These are phyloP conservation scores for Cryptococcus sp. DNA, from an alignment of 1,284 basidiomycete genomes.

Conservation along the genomic window DNA sequence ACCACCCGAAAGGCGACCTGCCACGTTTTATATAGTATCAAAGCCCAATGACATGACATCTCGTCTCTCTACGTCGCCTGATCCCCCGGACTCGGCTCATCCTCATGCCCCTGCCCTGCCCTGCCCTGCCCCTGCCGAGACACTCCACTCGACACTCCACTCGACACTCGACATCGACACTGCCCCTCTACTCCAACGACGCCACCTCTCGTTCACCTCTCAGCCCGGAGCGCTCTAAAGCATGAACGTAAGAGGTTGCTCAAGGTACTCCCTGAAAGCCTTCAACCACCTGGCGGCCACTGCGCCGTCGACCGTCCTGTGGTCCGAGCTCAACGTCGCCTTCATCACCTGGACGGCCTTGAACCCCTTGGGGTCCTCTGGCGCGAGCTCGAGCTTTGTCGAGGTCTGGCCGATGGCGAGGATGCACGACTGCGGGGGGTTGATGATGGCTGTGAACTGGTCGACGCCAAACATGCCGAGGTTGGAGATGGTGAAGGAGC, in stretches of 20 bases:
- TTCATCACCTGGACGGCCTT: slow-evolving; percentile 92
- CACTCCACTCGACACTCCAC: too few species aligned
- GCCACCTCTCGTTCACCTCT: neutral
- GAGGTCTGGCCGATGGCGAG: slow-evolving; percentile 90
- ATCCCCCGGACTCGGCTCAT: too few species aligned
- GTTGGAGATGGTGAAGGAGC: slow-evolving; percentile 98
- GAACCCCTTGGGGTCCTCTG: slow-evolving; percentile 87
- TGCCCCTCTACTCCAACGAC: too few species aligned
- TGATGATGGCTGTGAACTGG: slow-evolving; percentile 99
- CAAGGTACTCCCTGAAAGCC: slow-evolving; percentile 94
- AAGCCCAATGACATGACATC: too few species aligned
- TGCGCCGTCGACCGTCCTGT: slow-evolving; percentile 91
- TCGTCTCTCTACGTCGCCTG: too few species aligned
- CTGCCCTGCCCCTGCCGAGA: too few species aligned
- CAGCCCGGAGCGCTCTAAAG: slow-evolving; percentile 53
- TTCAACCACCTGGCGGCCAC: slow-evolving; percentile 84
- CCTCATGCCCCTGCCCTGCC: too few species aligned
- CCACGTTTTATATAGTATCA: too few species aligned
- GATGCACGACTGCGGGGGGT: slow-evolving; percentile 96
- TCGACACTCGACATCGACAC: too few species aligned
- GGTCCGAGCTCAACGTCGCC: slow-evolving; percentile 91
- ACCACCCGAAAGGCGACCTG: too few species aligned
- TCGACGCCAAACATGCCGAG: slow-evolving; percentile 96
- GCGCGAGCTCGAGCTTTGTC: slow-evolving; percentile 77
- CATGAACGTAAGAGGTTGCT: slow-evolving; percentile 94